Percentiles rank a stretch among this genome's conserved stretches.
Conservation (phyloP, 108 stramenopile species). For the Aurantiochytrium sp. region DNA sequence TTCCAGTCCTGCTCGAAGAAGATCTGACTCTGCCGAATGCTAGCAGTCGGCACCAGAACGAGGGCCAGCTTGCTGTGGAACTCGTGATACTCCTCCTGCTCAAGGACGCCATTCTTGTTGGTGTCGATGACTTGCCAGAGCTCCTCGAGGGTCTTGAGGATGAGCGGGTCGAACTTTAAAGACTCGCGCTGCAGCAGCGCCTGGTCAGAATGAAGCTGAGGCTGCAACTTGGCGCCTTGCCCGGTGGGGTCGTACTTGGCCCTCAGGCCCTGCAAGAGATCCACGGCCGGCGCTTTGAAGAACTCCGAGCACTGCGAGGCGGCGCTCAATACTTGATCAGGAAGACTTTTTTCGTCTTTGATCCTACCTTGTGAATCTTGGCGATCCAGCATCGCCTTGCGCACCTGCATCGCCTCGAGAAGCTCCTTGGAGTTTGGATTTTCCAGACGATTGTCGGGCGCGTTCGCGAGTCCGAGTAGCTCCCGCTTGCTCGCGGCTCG, state of each 20-base stretch:
- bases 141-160: background rate
- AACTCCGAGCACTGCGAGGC: background rate
- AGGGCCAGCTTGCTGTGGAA: conserved; percentile 24
- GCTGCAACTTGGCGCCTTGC: background rate
- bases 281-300: background rate
- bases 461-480: too few relatives aligned
- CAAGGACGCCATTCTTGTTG: background rate
- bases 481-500: background rate
- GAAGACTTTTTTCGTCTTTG: background rate
- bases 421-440: background rate
- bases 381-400: background rate
- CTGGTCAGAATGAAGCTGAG: background rate
- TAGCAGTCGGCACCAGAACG: background rate
- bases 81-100: background rate
- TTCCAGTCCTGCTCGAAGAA: conserved; percentile 15
- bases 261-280: background rate
- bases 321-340: background rate
- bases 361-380: background rate
- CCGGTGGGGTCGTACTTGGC: background rate
- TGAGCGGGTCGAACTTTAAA: conserved; percentile 11
- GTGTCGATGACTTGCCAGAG: background rate
- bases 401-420: background rate
- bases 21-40: background rate
- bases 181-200: background rate
- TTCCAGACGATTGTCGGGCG: background rate